Evolutionary conservation across 2,329 filamentous ascomycete genomes (phyloP).

Genomic region (Alternaria novae-zelandiae): DNA sequence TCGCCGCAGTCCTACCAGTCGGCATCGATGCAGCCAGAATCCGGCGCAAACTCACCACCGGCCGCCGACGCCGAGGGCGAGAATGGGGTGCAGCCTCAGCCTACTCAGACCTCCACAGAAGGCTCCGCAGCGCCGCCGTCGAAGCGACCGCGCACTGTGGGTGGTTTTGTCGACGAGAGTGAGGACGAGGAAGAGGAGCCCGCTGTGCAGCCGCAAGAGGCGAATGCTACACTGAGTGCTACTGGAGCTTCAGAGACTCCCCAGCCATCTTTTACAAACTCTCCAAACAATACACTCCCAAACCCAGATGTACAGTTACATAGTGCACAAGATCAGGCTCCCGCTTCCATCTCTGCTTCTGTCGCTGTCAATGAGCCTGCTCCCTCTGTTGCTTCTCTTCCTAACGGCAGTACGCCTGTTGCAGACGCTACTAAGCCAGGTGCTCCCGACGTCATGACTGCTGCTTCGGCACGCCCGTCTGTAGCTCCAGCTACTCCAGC

Average conservation of each 20-base stretch:
- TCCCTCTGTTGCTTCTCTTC: conserved; percentile 59
- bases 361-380: conserved; percentile 52
- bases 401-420: conserved; percentile 51
- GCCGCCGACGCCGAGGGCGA: conserved; percentile 27
- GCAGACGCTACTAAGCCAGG: conserved; percentile 46
- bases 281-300: conserved; percentile 61
- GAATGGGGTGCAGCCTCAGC: conserved; percentile 30
- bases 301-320: conserved; percentile 67
- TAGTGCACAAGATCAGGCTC: conserved; percentile 61
- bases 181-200: conserved; percentile 62
- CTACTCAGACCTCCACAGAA: conserved; percentile 26
- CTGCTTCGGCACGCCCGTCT: conserved; percentile 44
- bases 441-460: conserved; percentile 34
- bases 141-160: conserved; percentile 61
- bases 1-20: conserved; percentile 34
- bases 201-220: conserved; percentile 56
- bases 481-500: conserved; percentile 49
- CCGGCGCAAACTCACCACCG: conserved; percentile 36
- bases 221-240: conserved; percentile 57
- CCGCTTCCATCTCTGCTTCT: conserved; percentile 47
- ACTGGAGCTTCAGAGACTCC: conserved; percentile 57
- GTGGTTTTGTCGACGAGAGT: conserved; percentile 69
- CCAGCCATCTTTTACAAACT: conserved; percentile 62
- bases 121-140: conserved; percentile 39
- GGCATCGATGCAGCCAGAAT: conserved; percentile 35